phyloP scores from a whole-genome alignment of 2,329 filamentous ascomycete genomes.

The Arthrinium puccinioides region DNA sequence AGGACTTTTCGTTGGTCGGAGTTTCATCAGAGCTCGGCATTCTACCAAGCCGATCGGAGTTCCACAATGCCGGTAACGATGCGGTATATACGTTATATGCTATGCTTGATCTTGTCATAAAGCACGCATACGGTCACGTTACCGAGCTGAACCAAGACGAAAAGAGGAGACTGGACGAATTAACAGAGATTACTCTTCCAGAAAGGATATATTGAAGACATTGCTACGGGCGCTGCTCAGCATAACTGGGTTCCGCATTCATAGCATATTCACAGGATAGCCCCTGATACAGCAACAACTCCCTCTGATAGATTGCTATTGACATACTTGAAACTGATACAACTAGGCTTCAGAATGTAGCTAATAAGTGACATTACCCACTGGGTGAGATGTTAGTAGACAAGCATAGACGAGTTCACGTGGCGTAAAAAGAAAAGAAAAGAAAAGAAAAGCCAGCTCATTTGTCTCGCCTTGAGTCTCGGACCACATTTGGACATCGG shows the following conservation, averaged over 20 bases:
- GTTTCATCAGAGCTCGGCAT: not conserved
- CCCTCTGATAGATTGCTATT: not conserved
- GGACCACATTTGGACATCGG: too few species aligned
- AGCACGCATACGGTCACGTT: not conserved
- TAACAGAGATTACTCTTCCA: not conserved
- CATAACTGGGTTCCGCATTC: not conserved
- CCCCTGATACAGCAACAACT: not conserved
- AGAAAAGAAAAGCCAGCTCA: too few species aligned
- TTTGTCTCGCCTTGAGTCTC: too few species aligned
- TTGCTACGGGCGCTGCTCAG: not conserved
- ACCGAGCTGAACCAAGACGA: not conserved
- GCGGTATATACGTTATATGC: slow-evolving; percentile 1
- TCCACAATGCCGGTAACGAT: slow-evolving; percentile 3
- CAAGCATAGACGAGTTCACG: too few species aligned
- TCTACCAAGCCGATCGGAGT: not conserved
- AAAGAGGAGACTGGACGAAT: not conserved
- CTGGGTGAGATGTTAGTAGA: too few species aligned
- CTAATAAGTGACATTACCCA: too few species aligned
- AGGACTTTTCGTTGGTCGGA: slow-evolving; percentile 1
- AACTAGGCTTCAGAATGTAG: not conserved
- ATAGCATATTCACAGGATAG: not conserved
- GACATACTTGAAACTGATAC: not conserved
- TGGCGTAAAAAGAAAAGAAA: too few species aligned
- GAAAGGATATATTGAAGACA: not conserved
- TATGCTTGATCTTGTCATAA: not conserved